phyloP scores from a whole-genome alignment of 78 protist species.

The Trichosphaerium sp. region DNA sequence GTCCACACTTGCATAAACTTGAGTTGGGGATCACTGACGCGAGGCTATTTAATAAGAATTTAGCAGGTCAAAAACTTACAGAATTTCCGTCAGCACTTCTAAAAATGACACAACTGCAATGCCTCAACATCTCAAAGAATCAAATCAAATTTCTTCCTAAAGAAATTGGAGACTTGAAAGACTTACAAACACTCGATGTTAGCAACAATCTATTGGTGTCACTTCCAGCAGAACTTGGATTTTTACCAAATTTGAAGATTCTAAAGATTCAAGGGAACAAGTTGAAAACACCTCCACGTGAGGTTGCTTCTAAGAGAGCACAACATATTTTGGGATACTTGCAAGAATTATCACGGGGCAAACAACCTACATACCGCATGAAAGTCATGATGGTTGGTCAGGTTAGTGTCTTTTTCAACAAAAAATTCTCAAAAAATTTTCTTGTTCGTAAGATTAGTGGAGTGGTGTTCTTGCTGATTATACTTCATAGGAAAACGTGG shows the following conservation, averaged over 20 bases:
- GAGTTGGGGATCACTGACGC: too few species aligned
- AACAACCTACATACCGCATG: constrained; percentile 1
- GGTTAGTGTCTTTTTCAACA: too few species aligned
- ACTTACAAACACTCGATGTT: constrained; percentile 3
- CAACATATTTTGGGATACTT: constrained; percentile 14
- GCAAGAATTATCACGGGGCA: constrained; percentile 22
- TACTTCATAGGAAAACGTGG: too few species aligned
- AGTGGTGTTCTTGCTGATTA: too few species aligned
- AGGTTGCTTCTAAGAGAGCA: constrained; percentile 26
- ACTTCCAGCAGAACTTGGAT: constrained; percentile 12
- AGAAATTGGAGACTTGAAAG: constrained; percentile 1
- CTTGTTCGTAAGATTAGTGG: too few species aligned
- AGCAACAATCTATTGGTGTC: constrained; percentile 14
- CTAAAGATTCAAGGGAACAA: constrained; percentile 6
- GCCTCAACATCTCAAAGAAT: constrained; percentile 6
- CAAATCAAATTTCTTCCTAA: constrained; percentile 5
- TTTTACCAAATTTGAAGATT: background rate
- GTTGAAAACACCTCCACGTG: constrained; percentile 23
- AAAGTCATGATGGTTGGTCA: constrained; percentile 22
- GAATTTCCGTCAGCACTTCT: too few species aligned
- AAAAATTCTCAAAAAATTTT: too few species aligned
- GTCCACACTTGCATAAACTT: too few species aligned
- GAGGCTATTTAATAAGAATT: too few species aligned
- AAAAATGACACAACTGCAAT: background rate
- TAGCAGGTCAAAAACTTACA: too few species aligned